Evolutionary conservation across 768 basidiomycete genomes (phyloP), one percentile per base, ranked within the genome.

Genomic region (Tylopilus intermedius): DNA sequence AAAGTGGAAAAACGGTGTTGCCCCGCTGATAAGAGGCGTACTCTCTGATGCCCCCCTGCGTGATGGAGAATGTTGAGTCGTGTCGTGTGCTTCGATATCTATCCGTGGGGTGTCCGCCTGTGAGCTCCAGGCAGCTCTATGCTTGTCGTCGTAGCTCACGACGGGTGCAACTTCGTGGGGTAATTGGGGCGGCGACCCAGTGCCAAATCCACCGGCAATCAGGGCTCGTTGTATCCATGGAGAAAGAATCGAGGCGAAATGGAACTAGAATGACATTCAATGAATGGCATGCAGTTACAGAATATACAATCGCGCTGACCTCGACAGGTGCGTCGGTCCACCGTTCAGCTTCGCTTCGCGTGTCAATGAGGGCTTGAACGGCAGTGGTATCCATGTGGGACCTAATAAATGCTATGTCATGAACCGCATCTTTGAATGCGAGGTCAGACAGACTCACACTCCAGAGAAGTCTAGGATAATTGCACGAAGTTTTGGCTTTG

Each of bases 181-280:
- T 0, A 69, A 58, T 18, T 64, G 67, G 8, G 71, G 55, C 2
- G 76, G 66, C 13, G 67, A 65, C n/a, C 90, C 88, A 18, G 77
- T 76, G 8, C 95, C 95, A 65, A 98, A 98, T 2, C 92, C 92
- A 53, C 88, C 94, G 4, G 94, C 91, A 44, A 92, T 72, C 32
- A 94, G 78, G 5, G 90, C 90, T 46, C 94, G 87, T 50, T 88
- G 82, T 54, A 92, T 90, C 95, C 94, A 99, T 0, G 93, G 93
- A 1, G 91, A 93, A 50, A 94, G 81, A 33, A 97, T 76, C 33
- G 88, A 83, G 5, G 91, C 87, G 67, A 99, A 99, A 73, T 98
- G 95, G 78, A 96, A 98, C 80, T 92, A 67, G 9, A 32, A 74
- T 63, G 18, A 46, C 21, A 47, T 33, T 58, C 56, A 30, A 44